Base-by-base conservation (phyloP, 2,329 filamentous ascomycete species). In the Rhynchosporium secalis region DNA sequence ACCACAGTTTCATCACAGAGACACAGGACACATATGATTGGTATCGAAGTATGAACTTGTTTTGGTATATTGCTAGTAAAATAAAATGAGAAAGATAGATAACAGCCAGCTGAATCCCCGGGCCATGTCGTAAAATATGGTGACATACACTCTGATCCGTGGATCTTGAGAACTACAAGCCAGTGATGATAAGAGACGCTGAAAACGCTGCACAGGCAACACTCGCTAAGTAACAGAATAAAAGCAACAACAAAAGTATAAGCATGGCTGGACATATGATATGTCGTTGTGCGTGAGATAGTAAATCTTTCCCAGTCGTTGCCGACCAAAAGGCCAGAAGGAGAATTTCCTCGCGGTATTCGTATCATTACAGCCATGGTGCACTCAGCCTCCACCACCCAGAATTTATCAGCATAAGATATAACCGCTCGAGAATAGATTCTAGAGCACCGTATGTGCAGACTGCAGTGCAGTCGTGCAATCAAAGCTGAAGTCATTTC, bases 391-490 rank as follows among this genome's bases (percentile, higher is more conserved):
- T 33, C 38, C 28, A 29, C 5, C 52, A 26, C 20, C 4, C 28
- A 40, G 28, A 26, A 10, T 4, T 3, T 26, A 28, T 7, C 20
- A 15, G 9, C n/a, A 28, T 10, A 28, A 2, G 28, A 28, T 8
- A 52, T 49, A 20, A 38, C 49, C 49, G 33, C 38, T 52, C 49
- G 28, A 52, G 36, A 52, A 52, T 40, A 52, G 49, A 52, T 20
- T 7, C 2, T 40, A 10, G 41, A 43, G 20, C 8, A 20, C 49
- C 49, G 33, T 40, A 52, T 52, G 31, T 52, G 49, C 49, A 52
- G 36, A 52, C 31, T 20, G 31, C 31, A 52, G 38, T 54, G 36
- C 51, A 54, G 48, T 36, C 33, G 26, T 40, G 33, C 51, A 54
- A 13, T 10, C 40, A 36, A 40, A 54, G 38, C 51, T 36, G 10